phyloP scores from a whole-genome alignment of 106 monocot genomes.

The Dendrobium catenatum region DNA sequence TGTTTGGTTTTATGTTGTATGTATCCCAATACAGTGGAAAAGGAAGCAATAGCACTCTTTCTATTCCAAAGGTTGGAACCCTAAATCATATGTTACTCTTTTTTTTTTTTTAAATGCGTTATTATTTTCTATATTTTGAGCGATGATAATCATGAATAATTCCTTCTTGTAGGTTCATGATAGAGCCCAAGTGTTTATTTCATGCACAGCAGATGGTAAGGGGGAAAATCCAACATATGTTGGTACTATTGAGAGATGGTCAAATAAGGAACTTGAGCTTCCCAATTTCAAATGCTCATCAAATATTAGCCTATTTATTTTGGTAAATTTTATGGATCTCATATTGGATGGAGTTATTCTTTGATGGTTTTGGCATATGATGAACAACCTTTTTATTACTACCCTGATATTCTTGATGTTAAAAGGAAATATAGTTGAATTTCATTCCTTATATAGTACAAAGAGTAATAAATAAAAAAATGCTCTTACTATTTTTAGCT shows the following conservation, averaged over 20 bases:
- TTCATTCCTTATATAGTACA: not conserved
- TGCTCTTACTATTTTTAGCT: no score
- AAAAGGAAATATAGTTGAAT: not conserved
- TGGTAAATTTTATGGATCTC: conserved; percentile 43
- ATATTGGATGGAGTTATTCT: not conserved
- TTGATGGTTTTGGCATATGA: not conserved
- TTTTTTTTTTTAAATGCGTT: not conserved
- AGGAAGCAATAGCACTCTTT: conserved; percentile 29
- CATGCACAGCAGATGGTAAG: conserved; percentile 41
- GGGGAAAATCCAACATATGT: conserved; percentile 34
- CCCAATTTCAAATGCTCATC: conserved; percentile 66
- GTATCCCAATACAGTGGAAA: conserved; percentile 50
- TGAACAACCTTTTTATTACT: not conserved
- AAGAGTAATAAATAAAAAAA: not conserved
- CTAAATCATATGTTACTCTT: not conserved
- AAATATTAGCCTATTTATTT: conserved; percentile 55
- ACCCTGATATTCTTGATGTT: not conserved
- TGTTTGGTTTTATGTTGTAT: conserved; percentile 87
- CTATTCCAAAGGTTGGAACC: conserved; percentile 73
- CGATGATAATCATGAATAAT: not conserved
- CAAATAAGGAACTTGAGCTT: conserved; percentile 50
- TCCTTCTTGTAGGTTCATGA: conserved; percentile 72
- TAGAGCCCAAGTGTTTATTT: conserved; percentile 93
- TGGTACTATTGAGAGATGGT: conserved; percentile 89
- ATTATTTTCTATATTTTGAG: not conserved